Evolutionary conservation across 1,284 basidiomycete species (phyloP), one percentile per base, ranked within the genome.

Genomic region (Lentinula novae-zelandiae): DNA sequence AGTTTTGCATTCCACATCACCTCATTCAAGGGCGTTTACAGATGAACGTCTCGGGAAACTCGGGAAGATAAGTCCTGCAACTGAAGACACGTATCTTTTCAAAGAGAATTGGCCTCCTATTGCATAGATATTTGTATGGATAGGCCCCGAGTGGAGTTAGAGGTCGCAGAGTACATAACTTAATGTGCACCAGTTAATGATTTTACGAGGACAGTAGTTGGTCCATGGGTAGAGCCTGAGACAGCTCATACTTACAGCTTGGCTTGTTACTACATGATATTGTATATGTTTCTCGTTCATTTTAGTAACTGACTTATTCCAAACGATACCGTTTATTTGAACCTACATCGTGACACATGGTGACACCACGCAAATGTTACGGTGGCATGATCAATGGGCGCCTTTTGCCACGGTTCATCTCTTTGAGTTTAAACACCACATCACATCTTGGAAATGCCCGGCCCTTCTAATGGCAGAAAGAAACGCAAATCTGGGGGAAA

Each of bases 11-110:
- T 12, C 17, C 60, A 33, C 33, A 7, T 40, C n/a, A 36, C 5
- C 27, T 42, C 50, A 13, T 8, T 15, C 54, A 52, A 27, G 27
- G 27, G 27, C 38, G 44, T 48, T 61, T 46, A 67, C 54, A 91
- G 88, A 89, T 68, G 85, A 90, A 67, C 76, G 75, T 38, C 79
- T 91, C 1, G 87, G 78, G 22, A 77, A 73, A 62, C 59, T 79
- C 13, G 84, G 83, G 65, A 85, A 84, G 67, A 75, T 82, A 5
- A 69, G 67, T 15, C 87, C 89, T 5, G 72, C 83, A 0, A 83
- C 79, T 31, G 90, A 92, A 71, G 90, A 92, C 62, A 69, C 73
- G 36, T 92, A 90, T 65, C 73, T 81, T 46, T 92, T 84, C 74
- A 72, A 79, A 68, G 78, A 78, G 65, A 89, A 89, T 65, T 79